phyloP scores from a whole-genome alignment of 495 filamentous ascomycete species.

The Alectoria sarmentosa region DNA sequence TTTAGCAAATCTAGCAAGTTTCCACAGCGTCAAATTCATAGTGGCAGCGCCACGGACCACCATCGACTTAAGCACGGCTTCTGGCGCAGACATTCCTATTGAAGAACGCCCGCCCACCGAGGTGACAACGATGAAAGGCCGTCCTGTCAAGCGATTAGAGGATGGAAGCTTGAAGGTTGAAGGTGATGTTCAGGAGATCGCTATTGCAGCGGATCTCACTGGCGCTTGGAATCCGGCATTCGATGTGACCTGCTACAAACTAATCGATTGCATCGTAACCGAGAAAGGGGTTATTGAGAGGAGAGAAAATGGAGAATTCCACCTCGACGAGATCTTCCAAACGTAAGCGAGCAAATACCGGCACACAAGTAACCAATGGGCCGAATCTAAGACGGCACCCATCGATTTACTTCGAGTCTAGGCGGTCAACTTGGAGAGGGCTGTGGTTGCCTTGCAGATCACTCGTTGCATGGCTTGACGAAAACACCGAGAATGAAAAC shows the following conservation, averaged over 20 bases:
- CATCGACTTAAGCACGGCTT: constrained; percentile 74
- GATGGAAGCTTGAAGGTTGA: constrained; percentile 34
- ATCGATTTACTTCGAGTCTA: neutral
- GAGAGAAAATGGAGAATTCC: constrained; percentile 62
- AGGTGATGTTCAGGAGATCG: constrained; percentile 51
- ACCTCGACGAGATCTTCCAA: constrained; percentile 43
- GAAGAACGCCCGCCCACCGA: constrained; percentile 77
- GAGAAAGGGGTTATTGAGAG: constrained; percentile 85
- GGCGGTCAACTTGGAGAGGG: neutral
- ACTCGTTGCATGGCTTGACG: neutral
- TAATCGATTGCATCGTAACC: constrained; percentile 93
- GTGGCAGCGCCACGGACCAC: constrained; percentile 93
- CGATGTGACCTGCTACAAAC: constrained; percentile 76
- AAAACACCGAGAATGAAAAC: neutral
- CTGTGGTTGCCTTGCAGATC: neutral
- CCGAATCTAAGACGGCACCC: neutral
- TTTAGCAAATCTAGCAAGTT: constrained; percentile 74
- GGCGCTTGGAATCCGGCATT: constrained; percentile 94
- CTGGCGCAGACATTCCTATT: constrained; percentile 72
- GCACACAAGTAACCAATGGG: neutral
- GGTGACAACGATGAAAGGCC: constrained; percentile 73
- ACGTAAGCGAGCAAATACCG: neutral
- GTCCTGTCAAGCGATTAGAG: constrained; percentile 32
- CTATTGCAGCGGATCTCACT: constrained; percentile 74
- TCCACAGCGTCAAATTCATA: constrained; percentile 88